A percentile compares a stretch with the other conserved stretches of the same genome.
phyloP scores from a whole-genome alignment of 495 filamentous ascomycete genomes.

The Penicillium lividum region DNA sequence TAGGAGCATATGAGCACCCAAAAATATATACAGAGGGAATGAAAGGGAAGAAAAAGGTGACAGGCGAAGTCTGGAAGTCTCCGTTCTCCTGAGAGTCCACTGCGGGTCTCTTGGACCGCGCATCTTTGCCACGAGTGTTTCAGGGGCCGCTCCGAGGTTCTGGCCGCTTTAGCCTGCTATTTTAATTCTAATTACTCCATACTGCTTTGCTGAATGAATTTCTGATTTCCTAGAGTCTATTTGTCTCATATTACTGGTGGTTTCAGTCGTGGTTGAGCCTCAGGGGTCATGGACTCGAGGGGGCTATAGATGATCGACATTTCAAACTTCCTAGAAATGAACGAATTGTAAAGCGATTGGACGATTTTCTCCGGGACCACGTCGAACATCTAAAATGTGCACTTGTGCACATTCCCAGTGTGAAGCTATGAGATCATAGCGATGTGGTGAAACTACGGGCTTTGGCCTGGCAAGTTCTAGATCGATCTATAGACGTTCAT shows the following conservation, averaged over 20 bases:
- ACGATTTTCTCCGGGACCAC: neutral
- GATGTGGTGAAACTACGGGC: neutral
- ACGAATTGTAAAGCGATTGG: neutral
- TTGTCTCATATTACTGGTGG: neutral
- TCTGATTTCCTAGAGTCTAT: neutral
- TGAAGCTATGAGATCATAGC: neutral
- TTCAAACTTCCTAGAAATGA: neutral
- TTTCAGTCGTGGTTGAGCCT: neutral
- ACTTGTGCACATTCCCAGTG: neutral
- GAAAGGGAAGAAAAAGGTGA: conserved; percentile 15
- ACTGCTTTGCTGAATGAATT: neutral
- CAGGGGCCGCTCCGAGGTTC: conserved; percentile 23
- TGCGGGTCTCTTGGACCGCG: conserved; percentile 22
- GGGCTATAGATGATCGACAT: neutral
- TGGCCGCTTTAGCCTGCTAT: conserved; percentile 9
- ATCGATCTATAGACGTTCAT: neutral
- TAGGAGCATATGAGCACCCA: conserved; percentile 15
- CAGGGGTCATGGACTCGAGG: neutral
- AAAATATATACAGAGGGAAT: conserved; percentile 10
- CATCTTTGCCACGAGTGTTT: conserved; percentile 28
- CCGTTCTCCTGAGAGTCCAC: conserved; percentile 27
- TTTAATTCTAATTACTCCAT: neutral
- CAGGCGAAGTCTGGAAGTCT: conserved; percentile 13
- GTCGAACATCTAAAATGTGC: neutral
- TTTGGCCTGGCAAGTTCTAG: neutral